These are phyloP conservation scores for Yamadazyma nakazawae DNA, from an alignment of 805 yeast genomes.

Conservation along the genomic window DNA sequence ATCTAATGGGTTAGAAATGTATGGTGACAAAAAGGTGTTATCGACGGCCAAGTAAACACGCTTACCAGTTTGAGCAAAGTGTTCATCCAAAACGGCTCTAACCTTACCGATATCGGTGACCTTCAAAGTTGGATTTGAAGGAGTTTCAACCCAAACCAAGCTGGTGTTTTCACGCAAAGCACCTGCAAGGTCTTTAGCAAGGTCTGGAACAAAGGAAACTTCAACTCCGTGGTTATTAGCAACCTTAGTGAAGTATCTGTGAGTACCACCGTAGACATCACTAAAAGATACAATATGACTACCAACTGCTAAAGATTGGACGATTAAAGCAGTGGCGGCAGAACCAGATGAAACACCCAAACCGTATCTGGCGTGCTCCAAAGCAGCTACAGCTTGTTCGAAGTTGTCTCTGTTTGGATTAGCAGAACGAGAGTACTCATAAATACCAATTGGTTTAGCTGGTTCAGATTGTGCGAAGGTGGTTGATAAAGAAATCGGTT, in stretches of 20 bases:
- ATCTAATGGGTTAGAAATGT: conserved; percentile 76
- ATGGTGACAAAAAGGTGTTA: conserved; percentile 86
- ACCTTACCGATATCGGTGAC: conserved; percentile 72
- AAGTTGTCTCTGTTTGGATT: conserved; percentile 85
- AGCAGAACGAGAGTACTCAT: conserved; percentile 81
- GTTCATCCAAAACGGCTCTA: conserved; percentile 47
- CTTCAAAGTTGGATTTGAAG: conserved; percentile 82
- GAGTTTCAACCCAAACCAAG: conserved; percentile 85
- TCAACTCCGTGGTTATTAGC: conserved; percentile 76
- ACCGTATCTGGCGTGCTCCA: conserved; percentile 73
- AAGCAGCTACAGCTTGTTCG: conserved; percentile 73
- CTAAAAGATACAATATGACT: conserved; percentile 76
- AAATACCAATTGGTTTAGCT: conserved; percentile 70
- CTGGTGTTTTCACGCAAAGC: conserved; percentile 61
- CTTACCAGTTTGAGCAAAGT: conserved; percentile 44
- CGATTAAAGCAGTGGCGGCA: conserved; percentile 73
- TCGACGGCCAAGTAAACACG: conserved; percentile 70
- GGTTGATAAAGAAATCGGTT: conserved; percentile 78
- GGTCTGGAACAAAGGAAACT: conserved; percentile 62
- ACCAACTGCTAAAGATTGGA: conserved; percentile 69
- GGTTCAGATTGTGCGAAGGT: conserved; percentile 82
- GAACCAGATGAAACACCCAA: conserved; percentile 84
- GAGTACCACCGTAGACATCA: conserved; percentile 91
- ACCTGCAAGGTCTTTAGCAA: conserved; percentile 54
- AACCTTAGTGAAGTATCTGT: conserved; percentile 83